These are phyloP conservation scores for Ciborinia camelliae DNA, from an alignment of 2,329 filamentous ascomycete genomes.

Conservation along the genomic window DNA sequence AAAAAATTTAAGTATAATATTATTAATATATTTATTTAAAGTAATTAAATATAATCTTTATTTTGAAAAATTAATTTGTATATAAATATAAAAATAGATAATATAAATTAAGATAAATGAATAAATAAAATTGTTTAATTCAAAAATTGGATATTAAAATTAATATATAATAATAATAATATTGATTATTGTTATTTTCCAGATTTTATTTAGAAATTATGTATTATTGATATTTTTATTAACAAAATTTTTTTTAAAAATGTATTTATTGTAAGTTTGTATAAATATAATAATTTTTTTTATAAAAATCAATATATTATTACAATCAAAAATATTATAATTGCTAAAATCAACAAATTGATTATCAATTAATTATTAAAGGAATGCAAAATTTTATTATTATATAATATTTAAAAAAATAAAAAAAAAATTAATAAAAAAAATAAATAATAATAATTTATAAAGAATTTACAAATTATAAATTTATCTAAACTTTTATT, in stretches of 20 bases:
- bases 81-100: neutral
- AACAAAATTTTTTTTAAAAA: neutral
- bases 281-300: neutral
- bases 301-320: no score
- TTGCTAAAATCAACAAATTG: neutral
- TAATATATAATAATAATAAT: neutral
- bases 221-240: neutral
- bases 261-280: neutral
- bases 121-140: neutral
- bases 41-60: neutral
- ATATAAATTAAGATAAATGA: neutral
- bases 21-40: neutral
- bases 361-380: neutral
- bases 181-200: neutral
- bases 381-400: neutral
- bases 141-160: neutral
- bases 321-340: no score
- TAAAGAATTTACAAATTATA: neutral
- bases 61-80: neutral
- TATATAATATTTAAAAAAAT: neutral
- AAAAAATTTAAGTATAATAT: neutral
- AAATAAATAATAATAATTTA: neutral
- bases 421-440: neutral
- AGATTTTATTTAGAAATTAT: neutral
- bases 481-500: neutral